Evolutionary conservation across 371 early-diverging fungal genomes (phyloP).

Genomic region (Blastocladiella emersonii): DNA sequence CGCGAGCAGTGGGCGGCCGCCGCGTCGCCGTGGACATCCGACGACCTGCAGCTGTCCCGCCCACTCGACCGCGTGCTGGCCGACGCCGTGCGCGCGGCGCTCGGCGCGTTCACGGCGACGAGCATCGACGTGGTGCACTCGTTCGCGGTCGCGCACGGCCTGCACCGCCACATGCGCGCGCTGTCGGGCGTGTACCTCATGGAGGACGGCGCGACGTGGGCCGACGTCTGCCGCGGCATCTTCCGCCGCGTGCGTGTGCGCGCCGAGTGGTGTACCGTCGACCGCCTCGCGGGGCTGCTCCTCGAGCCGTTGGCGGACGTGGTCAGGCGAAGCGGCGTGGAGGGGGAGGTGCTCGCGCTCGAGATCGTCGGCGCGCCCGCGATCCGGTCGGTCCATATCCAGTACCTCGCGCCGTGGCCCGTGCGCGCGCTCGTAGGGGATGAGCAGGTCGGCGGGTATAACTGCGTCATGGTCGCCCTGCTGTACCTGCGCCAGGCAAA

Average conservation of each 20-base stretch:
- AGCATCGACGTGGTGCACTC: background rate
- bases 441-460: background rate
- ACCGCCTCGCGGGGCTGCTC: background rate
- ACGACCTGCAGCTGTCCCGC: no score
- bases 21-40: no score
- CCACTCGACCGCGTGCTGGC: background rate
- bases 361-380: no score
- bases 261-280: background rate
- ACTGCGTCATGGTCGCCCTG: background rate
- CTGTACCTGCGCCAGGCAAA: background rate
- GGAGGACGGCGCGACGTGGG: background rate
- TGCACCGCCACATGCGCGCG: background rate
- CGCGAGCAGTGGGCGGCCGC: no score
- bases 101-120: no score
- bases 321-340: no score
- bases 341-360: no score
- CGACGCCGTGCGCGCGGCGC: background rate
- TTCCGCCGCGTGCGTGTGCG: background rate
- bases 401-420: background rate
- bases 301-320: background rate
- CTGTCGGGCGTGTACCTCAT: background rate
- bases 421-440: background rate
- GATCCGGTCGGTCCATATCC: no score
- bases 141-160: background rate
- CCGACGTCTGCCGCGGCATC: background rate